Evolutionary conservation across 139 green algal species (phyloP).

Genomic region (Micromonas commoda): DNA sequence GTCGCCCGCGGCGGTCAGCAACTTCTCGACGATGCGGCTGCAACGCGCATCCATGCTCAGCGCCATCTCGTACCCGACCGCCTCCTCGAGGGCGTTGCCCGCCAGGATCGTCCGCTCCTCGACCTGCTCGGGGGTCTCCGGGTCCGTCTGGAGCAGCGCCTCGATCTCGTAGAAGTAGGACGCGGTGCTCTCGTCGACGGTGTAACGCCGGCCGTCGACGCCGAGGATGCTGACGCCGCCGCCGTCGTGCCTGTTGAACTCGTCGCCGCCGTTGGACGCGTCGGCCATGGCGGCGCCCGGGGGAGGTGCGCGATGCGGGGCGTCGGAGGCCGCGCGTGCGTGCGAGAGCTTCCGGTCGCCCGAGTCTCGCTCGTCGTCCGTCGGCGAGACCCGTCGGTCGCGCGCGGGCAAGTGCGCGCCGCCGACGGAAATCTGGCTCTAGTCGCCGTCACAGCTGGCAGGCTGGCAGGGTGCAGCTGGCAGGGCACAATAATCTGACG

Average conservation of each 20-base stretch:
- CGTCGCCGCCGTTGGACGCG: background rate
- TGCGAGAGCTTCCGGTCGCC: background rate
- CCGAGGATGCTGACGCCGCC: background rate
- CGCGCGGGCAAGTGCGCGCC: background rate
- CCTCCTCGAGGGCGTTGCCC: slow-evolving; percentile 14
- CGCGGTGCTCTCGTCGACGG: background rate
- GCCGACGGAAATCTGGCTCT: background rate
- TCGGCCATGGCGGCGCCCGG: too few relatives aligned
- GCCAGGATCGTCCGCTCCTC: slow-evolving; percentile 1
- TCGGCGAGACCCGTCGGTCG: background rate
- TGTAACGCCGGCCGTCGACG: background rate
- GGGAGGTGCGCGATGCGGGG: too few relatives aligned
- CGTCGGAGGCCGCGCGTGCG: too few relatives aligned
- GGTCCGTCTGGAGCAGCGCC: background rate
- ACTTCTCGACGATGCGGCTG: background rate
- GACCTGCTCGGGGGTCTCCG: background rate
- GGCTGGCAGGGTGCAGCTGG: too few relatives aligned
- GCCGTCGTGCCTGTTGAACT: background rate
- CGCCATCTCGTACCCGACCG: slow-evolving; percentile 2
- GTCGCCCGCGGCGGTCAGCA: background rate
- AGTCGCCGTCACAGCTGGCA: too few relatives aligned
- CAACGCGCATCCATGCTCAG: slow-evolving; percentile 21
- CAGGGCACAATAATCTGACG: too few relatives aligned
- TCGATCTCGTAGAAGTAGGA: slow-evolving; percentile 19
- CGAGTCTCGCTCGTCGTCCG: background rate